Evolutionary conservation across 805 yeast genomes (phyloP).

Genomic region (Lachancea sp.): DNA sequence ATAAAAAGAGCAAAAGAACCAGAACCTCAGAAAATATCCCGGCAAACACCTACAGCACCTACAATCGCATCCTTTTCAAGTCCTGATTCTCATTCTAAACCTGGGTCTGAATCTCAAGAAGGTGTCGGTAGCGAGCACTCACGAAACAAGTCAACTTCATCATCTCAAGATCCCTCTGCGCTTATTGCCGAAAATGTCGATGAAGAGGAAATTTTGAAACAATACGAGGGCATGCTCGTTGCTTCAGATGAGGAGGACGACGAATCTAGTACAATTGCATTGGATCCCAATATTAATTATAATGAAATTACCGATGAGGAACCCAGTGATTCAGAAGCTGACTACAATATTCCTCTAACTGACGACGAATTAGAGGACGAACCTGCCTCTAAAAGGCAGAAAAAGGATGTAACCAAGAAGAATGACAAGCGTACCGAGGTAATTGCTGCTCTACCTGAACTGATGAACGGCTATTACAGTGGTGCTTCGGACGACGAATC

Average conservation of each 20-base stretch:
- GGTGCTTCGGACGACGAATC: constrained; percentile 70
- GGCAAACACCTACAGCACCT: not conserved
- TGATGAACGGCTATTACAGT: constrained; percentile 76
- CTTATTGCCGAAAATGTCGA: constrained; percentile 12
- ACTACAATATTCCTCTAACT: constrained; percentile 8
- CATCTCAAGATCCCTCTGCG: not conserved
- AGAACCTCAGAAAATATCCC: not conserved
- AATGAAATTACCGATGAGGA: constrained; percentile 65
- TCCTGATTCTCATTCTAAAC: constrained; percentile 19
- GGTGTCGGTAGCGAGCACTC: constrained; percentile 5
- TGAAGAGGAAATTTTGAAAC: constrained; percentile 26
- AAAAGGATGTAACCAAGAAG: not conserved
- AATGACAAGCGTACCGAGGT: constrained; percentile 11
- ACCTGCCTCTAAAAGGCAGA: constrained; percentile 20
- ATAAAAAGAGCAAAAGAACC: constrained; percentile 19
- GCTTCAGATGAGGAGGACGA: constrained; percentile 37
- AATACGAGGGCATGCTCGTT: constrained; percentile 36
- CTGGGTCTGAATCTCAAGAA: constrained; percentile 12
- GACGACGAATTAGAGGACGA: constrained; percentile 35
- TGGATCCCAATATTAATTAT: constrained; percentile 32
- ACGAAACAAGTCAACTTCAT: no score
- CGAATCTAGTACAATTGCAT: constrained; percentile 26
- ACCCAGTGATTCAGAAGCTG: constrained; percentile 36
- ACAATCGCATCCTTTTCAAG: constrained; percentile 1
- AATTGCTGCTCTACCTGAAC: constrained; percentile 50